Evolutionary conservation across 257 asterid genomes (phyloP).

Genomic region (Solanum appendiculatum): DNA sequence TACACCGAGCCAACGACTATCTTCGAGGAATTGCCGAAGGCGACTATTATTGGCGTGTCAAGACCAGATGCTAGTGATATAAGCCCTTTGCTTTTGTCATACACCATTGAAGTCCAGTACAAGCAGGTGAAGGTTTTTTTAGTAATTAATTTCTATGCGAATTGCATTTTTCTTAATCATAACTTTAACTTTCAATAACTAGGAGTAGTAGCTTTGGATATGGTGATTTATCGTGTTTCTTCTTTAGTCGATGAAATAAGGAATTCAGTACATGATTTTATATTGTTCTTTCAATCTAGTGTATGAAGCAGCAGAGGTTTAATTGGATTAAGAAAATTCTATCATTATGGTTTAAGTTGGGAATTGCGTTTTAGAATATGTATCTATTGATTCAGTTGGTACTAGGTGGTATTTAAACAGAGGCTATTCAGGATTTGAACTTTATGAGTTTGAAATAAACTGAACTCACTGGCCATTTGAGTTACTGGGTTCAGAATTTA

Average conservation of each 20-base stretch:
- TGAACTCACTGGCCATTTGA: background rate
- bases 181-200: background rate
- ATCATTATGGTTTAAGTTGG: background rate
- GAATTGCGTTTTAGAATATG: background rate
- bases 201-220: background rate
- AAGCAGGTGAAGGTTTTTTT: constrained; percentile 41
- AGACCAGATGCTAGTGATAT: constrained; percentile 75
- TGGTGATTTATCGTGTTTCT: background rate
- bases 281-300: background rate
- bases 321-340: background rate
- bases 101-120: constrained; percentile 73
- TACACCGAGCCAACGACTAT: constrained; percentile 32
- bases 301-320: background rate
- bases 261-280: background rate
- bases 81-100: constrained; percentile 81
- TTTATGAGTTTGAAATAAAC: background rate
- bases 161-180: background rate
- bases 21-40: constrained; percentile 79
- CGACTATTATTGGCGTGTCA: constrained; percentile 56
- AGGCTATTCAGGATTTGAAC: background rate
- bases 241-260: background rate
- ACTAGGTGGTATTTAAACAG: background rate
- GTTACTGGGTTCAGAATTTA: background rate
- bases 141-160: background rate
- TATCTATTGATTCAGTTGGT: background rate